These are phyloP conservation scores for Oldenlandia corymbosa DNA, from an alignment of 257 asterid species.

Conservation along the genomic window DNA sequence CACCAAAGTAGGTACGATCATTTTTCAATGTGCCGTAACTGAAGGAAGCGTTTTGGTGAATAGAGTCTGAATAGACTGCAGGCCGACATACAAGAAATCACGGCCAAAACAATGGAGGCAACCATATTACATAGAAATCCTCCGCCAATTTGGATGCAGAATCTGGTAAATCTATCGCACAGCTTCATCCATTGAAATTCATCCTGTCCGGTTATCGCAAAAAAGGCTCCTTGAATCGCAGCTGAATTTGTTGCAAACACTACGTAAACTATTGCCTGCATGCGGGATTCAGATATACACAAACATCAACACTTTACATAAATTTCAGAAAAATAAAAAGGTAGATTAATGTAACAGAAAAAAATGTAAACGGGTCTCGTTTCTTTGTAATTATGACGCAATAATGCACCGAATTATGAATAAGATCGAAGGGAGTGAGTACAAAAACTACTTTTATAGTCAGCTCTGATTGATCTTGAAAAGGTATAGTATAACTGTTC, in stretches of 20 bases:
- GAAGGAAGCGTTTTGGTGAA: slow-evolving; percentile 48
- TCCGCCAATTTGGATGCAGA: slow-evolving; percentile 61
- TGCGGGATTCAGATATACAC: too few relatives aligned
- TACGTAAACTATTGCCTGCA: slow-evolving; percentile 47
- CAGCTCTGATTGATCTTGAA: too few relatives aligned
- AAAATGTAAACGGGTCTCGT: too few relatives aligned
- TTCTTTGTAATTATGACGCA: too few relatives aligned
- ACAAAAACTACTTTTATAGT: too few relatives aligned
- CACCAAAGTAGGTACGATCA: too few relatives aligned
- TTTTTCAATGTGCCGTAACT: slow-evolving; percentile 27
- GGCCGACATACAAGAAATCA: slow-evolving; percentile 49
- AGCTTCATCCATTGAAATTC: slow-evolving; percentile 65
- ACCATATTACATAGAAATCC: slow-evolving; percentile 36
- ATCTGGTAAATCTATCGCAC: slow-evolving; percentile 51
- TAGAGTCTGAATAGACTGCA: slow-evolving; percentile 50
- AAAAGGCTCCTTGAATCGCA: slow-evolving; percentile 39
- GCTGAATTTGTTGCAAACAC: slow-evolving; percentile 48
- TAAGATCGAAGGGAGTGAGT: too few relatives aligned
- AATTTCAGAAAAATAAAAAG: too few relatives aligned
- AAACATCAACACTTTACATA: too few relatives aligned
- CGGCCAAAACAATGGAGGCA: slow-evolving; percentile 36
- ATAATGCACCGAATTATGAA: too few relatives aligned
- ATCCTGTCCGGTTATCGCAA: slow-evolving; percentile 55
- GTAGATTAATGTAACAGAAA: too few relatives aligned
- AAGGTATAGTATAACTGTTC: too few relatives aligned